Percentiles rank a stretch among this genome's conserved stretches.
phyloP scores from a whole-genome alignment of 2,329 filamentous ascomycete species.

The Lasiodiplodia sp. region DNA sequence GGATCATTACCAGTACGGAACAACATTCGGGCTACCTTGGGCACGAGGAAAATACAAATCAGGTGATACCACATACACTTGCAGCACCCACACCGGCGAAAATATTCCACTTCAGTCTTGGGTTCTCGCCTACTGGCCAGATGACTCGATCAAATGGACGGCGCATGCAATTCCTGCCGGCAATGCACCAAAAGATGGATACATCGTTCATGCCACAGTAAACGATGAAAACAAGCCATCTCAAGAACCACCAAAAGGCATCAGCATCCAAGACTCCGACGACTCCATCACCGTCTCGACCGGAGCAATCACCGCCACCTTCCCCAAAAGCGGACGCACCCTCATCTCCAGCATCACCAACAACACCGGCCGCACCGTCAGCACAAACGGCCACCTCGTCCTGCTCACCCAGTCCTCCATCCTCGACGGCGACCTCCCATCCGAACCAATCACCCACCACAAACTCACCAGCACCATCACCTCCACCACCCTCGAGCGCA shows the following conservation, averaged over 20 bases:
- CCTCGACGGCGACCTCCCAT: constrained; percentile 40
- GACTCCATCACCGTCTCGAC: constrained; percentile 40
- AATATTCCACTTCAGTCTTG: constrained; percentile 58
- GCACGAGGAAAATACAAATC: constrained; percentile 46
- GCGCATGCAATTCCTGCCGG: constrained; percentile 62
- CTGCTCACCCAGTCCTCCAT: constrained; percentile 61
- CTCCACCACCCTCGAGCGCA: background rate
- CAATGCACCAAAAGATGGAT: constrained; percentile 49
- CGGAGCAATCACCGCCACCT: constrained; percentile 43
- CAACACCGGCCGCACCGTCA: constrained; percentile 50
- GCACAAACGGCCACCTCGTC: constrained; percentile 53
- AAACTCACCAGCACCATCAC: constrained; percentile 15
- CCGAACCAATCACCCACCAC: background rate
- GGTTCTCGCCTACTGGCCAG: constrained; percentile 66
- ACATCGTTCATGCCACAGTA: constrained; percentile 50
- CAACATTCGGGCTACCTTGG: constrained; percentile 52
- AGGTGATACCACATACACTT: constrained; percentile 44
- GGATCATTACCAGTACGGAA: constrained; percentile 37
- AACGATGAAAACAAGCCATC: constrained; percentile 33
- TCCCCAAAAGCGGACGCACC: constrained; percentile 42
- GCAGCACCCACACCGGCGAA: constrained; percentile 1
- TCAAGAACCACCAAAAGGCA: background rate
- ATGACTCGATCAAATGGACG: constrained; percentile 69
- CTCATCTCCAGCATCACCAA: constrained; percentile 41
- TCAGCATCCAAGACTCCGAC: constrained; percentile 33